Percentiles rank a stretch among this genome's conserved stretches.
phyloP scores from a whole-genome alignment of 2,329 filamentous ascomycete species.

The Mycosphaerella arachidis region DNA sequence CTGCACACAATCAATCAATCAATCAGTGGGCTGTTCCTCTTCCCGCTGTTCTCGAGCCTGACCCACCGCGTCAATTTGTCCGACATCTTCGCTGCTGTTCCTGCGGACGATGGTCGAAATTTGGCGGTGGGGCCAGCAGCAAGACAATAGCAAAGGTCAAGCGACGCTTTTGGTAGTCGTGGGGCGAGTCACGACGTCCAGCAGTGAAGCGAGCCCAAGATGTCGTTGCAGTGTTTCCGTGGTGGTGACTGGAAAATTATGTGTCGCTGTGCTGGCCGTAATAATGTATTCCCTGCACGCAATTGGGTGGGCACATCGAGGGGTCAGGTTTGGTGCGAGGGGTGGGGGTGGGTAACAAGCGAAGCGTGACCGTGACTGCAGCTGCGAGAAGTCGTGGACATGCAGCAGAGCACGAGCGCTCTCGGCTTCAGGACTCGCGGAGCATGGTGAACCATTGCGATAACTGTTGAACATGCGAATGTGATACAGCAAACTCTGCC shows the following conservation, averaged over 20 bases:
- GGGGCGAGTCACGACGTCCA: neutral
- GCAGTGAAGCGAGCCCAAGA: neutral
- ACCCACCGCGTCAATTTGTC: slow-evolving; percentile 83
- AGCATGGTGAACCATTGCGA: neutral
- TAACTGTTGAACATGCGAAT: neutral
- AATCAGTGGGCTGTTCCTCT: slow-evolving; percentile 4
- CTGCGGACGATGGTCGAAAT: neutral
- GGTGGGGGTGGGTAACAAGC: neutral
- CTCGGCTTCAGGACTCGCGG: neutral
- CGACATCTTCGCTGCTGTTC: slow-evolving; percentile 58
- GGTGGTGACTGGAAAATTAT: neutral
- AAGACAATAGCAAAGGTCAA: neutral
- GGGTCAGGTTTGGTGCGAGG: neutral
- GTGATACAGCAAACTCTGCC: neutral
- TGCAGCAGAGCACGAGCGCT: neutral
- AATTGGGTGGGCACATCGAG: neutral
- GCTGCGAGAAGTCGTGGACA: neutral
- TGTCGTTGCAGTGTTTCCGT: neutral
- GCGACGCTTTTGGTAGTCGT: neutral
- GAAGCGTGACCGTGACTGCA: neutral
- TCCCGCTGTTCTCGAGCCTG: neutral
- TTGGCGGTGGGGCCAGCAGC: neutral
- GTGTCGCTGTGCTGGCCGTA: neutral
- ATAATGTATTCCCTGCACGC: neutral
- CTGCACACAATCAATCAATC: slow-evolving; percentile 44